Conservation (phyloP, 1,139 yeast genomes). For the Wickerhamomyces sp. region DNA sequence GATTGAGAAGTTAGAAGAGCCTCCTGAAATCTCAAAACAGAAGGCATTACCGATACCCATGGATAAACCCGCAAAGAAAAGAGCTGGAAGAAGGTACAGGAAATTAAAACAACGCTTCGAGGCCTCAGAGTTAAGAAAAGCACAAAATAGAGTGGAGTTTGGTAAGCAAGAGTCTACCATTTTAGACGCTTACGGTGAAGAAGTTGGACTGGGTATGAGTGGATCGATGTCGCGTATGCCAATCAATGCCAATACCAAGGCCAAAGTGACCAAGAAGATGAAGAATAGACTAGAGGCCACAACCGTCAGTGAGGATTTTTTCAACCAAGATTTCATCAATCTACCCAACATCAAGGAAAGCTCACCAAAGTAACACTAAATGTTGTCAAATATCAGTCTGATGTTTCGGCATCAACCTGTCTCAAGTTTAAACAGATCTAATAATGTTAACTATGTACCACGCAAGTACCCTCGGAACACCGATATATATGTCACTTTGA, state of each 20-base stretch:
- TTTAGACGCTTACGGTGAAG: constrained; percentile 69
- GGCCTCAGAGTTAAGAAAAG: constrained; percentile 74
- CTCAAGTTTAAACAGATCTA: too few species aligned
- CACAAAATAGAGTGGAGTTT: constrained; percentile 81
- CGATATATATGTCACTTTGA: neutral
- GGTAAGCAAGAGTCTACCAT: constrained; percentile 66
- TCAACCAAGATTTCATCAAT: constrained; percentile 19
- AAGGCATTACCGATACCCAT: constrained; percentile 84
- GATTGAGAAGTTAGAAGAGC: constrained; percentile 67
- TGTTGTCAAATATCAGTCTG: too few species aligned
- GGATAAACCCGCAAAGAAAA: constrained; percentile 70
- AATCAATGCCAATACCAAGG: constrained; percentile 38
- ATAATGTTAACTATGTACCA: neutral
- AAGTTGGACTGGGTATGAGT: constrained; percentile 78
- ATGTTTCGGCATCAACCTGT: too few species aligned
- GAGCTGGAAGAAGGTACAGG: constrained; percentile 82
- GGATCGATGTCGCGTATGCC: constrained; percentile 25
- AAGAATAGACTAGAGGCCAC: constrained; percentile 34
- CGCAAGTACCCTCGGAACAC: neutral
- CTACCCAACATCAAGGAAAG: constrained; percentile 3
- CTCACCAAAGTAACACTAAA: too few species aligned
- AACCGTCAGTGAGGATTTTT: constrained; percentile 8
- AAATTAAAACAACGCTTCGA: constrained; percentile 78
- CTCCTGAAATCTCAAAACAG: constrained; percentile 64
- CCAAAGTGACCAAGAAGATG: constrained; percentile 53